Evolutionary conservation across 2,329 filamentous ascomycete species (phyloP), one percentile per base, ranked within the genome.

Genomic region (Dactylellina haptotyla): DNA sequence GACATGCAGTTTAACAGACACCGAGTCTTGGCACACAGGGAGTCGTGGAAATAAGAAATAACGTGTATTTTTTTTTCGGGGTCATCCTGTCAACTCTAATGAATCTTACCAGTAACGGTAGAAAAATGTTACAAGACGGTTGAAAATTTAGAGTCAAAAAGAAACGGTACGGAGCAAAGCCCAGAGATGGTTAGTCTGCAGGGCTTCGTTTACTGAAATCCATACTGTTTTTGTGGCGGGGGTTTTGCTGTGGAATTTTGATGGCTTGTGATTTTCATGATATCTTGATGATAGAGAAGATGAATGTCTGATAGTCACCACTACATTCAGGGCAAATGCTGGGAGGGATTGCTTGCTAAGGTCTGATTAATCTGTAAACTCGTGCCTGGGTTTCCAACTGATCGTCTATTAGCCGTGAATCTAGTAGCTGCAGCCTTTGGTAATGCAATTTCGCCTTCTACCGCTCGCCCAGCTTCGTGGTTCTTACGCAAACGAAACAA

Each of bases 101-200:
- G 8, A 43, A 43, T n/a, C 6, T 18, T n/a, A 43, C 16, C 39
- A 4, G n/a, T 9, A 23, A 23, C 45, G 16, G 53, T 51, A 43
- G 43, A 53, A 64, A n/a, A 57, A 30, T 45, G 46, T 53, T 56
- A 48, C 34, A 56, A 50, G 48, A 50, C 65, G 56, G 65, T 41
- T 57, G 46, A 70, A 62, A 53, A 63, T 39, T n/a, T n/a, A n/a
- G 26, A 46, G 20, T n/a, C 14, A 46, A 43, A 46, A 30, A 34
- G 37, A 39, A 43, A 20, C 5, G 48, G 46, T 37, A 28, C 66
- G 58, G 51, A 62, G 59, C 14, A 72, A 26, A 26, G 16, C 25
- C 51, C 30, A 23, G 51, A 72, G 58, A 45, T n/a, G 65, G 65
- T 56, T 70, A 70, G 56, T n/a, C n/a, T n/a, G n/a, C n/a, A n/a